Evolutionary conservation across 2,329 filamentous ascomycete species (phyloP).

Genomic region (Verticillium longisporum): DNA sequence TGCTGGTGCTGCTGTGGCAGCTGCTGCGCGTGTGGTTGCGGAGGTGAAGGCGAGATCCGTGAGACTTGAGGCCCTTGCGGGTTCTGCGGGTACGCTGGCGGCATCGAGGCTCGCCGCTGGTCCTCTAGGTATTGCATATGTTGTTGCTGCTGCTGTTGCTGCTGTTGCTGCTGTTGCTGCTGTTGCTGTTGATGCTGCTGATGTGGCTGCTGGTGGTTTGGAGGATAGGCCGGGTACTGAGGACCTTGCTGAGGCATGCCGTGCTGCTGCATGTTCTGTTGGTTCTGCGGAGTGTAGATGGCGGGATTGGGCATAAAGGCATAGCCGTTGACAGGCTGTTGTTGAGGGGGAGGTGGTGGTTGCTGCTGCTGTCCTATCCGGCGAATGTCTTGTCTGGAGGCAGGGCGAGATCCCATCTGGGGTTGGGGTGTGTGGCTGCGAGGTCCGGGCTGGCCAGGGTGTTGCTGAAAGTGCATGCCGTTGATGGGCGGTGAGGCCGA

Average conservation of each 20-base stretch:
- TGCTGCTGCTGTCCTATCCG: slow-evolving; percentile 62
- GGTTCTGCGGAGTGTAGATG: slow-evolving; percentile 67
- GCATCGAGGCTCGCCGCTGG: slow-evolving; percentile 65
- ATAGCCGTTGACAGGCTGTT: slow-evolving; percentile 62
- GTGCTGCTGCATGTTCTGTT: slow-evolving; percentile 34
- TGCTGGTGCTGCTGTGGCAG: slow-evolving; percentile 40
- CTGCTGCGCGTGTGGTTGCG: slow-evolving; percentile 49
- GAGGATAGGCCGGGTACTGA: slow-evolving; percentile 27
- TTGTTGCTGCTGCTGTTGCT: slow-evolving; percentile 35
- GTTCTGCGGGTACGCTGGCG: slow-evolving; percentile 51
- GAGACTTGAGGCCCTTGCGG: slow-evolving; percentile 37
- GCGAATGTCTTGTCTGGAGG: slow-evolving; percentile 73
- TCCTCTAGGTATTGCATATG: slow-evolving; percentile 72
- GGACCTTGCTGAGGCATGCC: slow-evolving; percentile 28
- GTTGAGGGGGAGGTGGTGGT: slow-evolving; percentile 48
- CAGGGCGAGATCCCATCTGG: slow-evolving; percentile 65
- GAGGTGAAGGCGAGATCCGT: slow-evolving; percentile 53
- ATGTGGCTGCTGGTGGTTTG: slow-evolving; percentile 18
- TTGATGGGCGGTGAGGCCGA: slow-evolving; percentile 89
- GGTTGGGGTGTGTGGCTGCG: slow-evolving; percentile 80
- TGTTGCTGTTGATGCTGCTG: slow-evolving; percentile 21
- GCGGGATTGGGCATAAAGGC: slow-evolving; percentile 80
- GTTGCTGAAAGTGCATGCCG: slow-evolving; percentile 60
- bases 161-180: slow-evolving; percentile 16
- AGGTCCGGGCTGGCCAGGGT: slow-evolving; percentile 32